These are phyloP conservation scores for Termitomyces sp. DNA, from an alignment of 768 basidiomycete genomes.

Conservation along the genomic window DNA sequence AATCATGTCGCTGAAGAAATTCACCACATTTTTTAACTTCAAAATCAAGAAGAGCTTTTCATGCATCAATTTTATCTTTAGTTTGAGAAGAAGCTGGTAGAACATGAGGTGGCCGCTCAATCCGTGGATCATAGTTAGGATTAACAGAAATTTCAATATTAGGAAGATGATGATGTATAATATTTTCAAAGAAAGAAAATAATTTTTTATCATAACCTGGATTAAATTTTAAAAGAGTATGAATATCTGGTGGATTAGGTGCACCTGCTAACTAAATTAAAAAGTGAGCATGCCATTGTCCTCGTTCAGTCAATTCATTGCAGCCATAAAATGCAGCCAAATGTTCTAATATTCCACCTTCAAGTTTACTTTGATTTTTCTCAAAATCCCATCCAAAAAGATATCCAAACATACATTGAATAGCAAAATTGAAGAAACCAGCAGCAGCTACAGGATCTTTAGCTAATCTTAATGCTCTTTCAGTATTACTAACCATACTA, in stretches of 20 bases:
- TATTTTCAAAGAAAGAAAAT: too few relatives aligned
- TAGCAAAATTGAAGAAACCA: neutral
- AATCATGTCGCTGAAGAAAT: neutral
- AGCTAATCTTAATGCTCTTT: neutral
- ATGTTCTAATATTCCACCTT: constrained; percentile 20
- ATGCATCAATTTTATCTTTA: constrained; percentile 5
- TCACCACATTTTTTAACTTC: neutral
- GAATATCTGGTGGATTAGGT: too few relatives aligned
- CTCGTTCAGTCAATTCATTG: constrained; percentile 22
- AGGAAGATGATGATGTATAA: neutral
- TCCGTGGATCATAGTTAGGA: neutral
- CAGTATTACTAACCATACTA: too few relatives aligned
- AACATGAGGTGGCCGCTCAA: neutral
- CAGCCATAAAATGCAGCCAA: constrained; percentile 26
- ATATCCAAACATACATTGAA: neutral
- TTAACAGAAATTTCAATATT: neutral
- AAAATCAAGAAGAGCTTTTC: neutral
- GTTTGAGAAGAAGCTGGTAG: neutral
- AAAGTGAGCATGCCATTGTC: constrained; percentile 20
- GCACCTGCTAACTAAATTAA: too few relatives aligned
- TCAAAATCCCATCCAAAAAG: constrained; percentile 25
- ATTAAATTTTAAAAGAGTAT: too few relatives aligned
- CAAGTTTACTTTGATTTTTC: neutral
- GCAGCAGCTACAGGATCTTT: neutral
- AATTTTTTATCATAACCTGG: too few relatives aligned